Evolutionary conservation across 75 land plant genomes (phyloP).

Genomic region (Chamaecyparis obtusa): DNA sequence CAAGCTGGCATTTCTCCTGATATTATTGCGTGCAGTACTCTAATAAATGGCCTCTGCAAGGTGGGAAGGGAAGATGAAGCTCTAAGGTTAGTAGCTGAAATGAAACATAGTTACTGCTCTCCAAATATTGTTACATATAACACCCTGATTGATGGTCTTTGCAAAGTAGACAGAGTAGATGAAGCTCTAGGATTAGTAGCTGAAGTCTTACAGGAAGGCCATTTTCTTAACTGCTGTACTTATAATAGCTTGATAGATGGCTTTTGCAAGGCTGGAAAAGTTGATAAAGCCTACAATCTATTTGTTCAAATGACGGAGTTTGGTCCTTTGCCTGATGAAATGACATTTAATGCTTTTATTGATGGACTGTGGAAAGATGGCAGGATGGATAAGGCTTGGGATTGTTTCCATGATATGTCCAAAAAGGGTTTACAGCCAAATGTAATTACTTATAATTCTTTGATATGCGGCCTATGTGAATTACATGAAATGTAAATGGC

Average conservation of each 20-base stretch:
- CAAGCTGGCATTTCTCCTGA: no score
- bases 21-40: no score
- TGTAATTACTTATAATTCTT: slow-evolving; percentile 42
- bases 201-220: no score
- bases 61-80: not conserved
- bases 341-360: no score
- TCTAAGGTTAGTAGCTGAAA: not conserved
- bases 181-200: no score
- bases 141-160: not conserved
- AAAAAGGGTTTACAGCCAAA: not conserved
- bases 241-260: no score
- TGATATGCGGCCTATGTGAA: slow-evolving; percentile 43
- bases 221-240: no score
- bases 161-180: not conserved
- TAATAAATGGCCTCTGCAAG: not conserved
- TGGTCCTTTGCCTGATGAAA: no score
- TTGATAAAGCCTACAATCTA: no score
- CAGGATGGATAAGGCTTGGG: not conserved
- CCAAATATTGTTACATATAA: not conserved
- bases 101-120: not conserved
- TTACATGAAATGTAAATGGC: slow-evolving; percentile 11
- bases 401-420: slow-evolving; percentile 2
- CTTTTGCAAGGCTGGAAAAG: no score
- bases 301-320: no score
- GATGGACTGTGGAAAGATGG: no score